A percentile compares a stretch with the other conserved stretches of the same genome.
phyloP scores from a whole-genome alignment of 2,329 filamentous ascomycete species.

The Aspergillus ibericus region DNA sequence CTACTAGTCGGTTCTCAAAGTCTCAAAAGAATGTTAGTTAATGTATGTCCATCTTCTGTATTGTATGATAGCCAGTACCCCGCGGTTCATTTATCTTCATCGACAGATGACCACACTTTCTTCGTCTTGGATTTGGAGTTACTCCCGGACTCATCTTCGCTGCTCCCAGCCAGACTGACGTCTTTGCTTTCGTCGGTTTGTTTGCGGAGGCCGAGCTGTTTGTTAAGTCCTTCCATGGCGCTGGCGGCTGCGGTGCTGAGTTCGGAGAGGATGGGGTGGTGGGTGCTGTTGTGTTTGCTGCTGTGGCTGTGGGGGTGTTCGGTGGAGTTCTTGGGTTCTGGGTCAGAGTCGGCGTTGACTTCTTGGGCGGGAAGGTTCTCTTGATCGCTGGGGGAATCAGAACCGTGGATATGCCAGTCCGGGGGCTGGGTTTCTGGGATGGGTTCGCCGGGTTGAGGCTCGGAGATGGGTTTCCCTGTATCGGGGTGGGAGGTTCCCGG shows the following conservation, averaged over 20 bases:
- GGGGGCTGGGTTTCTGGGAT: conserved; percentile 69
- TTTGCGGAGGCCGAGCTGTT: conserved; percentile 67
- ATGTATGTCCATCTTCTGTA: no score
- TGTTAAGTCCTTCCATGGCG: conserved; percentile 34
- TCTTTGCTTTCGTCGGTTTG: conserved; percentile 65
- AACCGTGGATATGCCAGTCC: conserved; percentile 67
- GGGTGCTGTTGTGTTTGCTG: neutral
- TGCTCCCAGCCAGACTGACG: conserved; percentile 69
- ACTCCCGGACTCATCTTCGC: conserved; percentile 44
- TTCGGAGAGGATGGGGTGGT: conserved; percentile 13
- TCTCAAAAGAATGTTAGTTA: no score
- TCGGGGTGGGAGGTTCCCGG: conserved; percentile 18
- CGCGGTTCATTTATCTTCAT: neutral
- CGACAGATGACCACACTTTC: neutral
- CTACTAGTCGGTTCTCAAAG: no score
- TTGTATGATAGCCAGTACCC: no score
- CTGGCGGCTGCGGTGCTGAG: conserved; percentile 18
- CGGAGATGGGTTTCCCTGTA: conserved; percentile 54
- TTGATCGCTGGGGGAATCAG: conserved; percentile 31
- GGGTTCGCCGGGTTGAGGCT: conserved; percentile 66
- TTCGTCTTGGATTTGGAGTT: neutral
- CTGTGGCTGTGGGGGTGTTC: neutral
- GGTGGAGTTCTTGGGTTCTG: conserved; percentile 3
- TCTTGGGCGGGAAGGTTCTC: conserved; percentile 16
- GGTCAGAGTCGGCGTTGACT: neutral